phyloP scores from a whole-genome alignment of 345 rosid species.

The Arabidopsis arenosa region DNA sequence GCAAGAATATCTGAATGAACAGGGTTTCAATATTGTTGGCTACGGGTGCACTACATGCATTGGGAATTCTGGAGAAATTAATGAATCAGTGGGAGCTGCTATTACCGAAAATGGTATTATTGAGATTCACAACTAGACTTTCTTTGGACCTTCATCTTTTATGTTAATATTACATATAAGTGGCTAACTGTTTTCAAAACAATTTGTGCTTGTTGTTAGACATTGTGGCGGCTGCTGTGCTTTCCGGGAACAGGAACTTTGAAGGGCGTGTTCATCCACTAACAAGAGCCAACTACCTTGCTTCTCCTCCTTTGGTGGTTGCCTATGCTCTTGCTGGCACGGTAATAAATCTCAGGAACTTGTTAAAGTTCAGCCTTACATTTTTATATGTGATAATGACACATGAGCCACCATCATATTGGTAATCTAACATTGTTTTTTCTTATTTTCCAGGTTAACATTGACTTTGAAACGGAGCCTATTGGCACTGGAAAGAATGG shows the following conservation, averaged over 20 bases:
- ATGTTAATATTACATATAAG: neutral
- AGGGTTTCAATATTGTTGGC: constrained; percentile 94
- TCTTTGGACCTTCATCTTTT: neutral
- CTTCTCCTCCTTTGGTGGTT: constrained; percentile 98
- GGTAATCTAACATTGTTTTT: neutral
- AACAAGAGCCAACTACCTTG: constrained; percentile 99
- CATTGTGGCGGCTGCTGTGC: constrained; percentile 91
- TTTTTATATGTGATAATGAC: constrained; percentile 1
- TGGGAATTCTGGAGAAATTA: constrained; percentile 95
- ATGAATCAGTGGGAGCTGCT: constrained; percentile 92
- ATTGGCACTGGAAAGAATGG: constrained; percentile 92
- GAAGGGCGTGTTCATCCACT: constrained; percentile 98
- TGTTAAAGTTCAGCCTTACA: neutral
- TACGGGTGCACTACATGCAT: constrained; percentile 99
- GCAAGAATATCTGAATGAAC: constrained; percentile 84
- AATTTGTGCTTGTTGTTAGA: constrained; percentile 54
- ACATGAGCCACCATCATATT: neutral
- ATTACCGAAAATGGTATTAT: constrained; percentile 85
- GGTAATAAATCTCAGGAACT: constrained; percentile 43
- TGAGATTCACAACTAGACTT: constrained; percentile 15
- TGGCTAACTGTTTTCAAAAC: neutral
- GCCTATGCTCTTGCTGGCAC: constrained; percentile 99
- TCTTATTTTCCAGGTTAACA: constrained; percentile 70
- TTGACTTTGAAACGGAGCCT: constrained; percentile 93
- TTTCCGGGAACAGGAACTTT: constrained; percentile 95